These are phyloP conservation scores for Malassezia nana DNA, from an alignment of 1,284 basidiomycete species.

Conservation along the genomic window DNA sequence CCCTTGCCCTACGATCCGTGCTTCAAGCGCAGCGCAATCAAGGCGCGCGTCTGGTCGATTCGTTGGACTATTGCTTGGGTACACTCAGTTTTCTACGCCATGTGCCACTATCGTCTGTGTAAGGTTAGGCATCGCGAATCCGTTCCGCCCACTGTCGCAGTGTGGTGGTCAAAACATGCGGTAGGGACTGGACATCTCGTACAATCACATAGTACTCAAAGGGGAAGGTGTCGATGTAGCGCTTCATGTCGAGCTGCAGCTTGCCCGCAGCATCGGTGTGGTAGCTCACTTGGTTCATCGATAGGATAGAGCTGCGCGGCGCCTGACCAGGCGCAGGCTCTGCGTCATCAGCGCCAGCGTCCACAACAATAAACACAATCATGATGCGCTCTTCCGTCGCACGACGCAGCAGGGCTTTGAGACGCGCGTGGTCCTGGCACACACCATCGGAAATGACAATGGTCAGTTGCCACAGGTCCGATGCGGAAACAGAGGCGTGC, in stretches of 20 bases:
- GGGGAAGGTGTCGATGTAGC: constrained; percentile 86
- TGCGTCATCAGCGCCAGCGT: constrained; percentile 58
- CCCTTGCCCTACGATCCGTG: constrained; percentile 22
- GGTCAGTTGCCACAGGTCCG: constrained; percentile 91
- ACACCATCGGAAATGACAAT: constrained; percentile 98
- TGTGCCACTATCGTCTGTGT: constrained; percentile 27
- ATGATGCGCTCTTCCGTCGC: constrained; percentile 86
- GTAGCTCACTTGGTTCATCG: constrained; percentile 86
- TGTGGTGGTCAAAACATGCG: constrained; percentile 80
- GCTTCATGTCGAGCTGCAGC: constrained; percentile 77
- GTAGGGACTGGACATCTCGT: constrained; percentile 78
- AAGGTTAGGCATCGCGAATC: constrained; percentile 29
- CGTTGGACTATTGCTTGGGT: constrained; percentile 42
- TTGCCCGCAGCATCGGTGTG: constrained; percentile 58
- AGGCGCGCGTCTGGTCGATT: constrained; percentile 26
- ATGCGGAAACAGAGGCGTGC: constrained; percentile 52
- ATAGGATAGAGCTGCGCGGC: constrained; percentile 67
- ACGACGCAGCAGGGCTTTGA: constrained; percentile 69
- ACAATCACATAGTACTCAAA: constrained; percentile 96
- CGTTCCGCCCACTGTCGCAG: constrained; percentile 65
- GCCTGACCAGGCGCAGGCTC: background rate
- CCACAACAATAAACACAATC: constrained; percentile 92
- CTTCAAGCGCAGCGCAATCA: constrained; percentile 30
- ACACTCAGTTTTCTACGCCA: constrained; percentile 39
- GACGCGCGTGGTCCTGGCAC: constrained; percentile 83